phyloP scores from a whole-genome alignment of 2,329 filamentous ascomycete genomes.

The Trichoderma pleuroti region DNA sequence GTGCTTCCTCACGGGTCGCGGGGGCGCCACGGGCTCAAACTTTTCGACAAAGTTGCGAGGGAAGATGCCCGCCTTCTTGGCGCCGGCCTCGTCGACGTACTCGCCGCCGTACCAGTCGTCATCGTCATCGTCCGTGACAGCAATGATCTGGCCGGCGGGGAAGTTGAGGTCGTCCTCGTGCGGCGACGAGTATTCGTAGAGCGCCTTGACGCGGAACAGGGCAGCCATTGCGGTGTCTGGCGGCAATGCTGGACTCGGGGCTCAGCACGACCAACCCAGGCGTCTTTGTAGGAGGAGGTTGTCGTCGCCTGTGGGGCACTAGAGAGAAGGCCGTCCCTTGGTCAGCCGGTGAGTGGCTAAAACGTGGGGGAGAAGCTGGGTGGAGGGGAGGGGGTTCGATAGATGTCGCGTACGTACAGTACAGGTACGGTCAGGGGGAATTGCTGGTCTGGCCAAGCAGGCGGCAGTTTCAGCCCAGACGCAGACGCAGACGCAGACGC shows the following conservation, averaged over 20 bases:
- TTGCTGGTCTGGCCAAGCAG: neutral
- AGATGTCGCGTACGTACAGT: slow-evolving; percentile 4
- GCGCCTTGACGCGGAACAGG: slow-evolving; percentile 89
- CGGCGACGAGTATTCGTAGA: slow-evolving; percentile 89
- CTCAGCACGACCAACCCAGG: slow-evolving; percentile 13
- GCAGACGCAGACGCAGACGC: neutral
- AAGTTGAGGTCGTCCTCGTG: slow-evolving; percentile 97
- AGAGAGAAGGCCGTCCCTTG: slow-evolving; percentile 13
- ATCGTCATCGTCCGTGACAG: slow-evolving; percentile 88
- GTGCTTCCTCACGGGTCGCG: slow-evolving; percentile 73
- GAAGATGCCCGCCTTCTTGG: slow-evolving; percentile 80
- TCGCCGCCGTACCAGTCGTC: slow-evolving; percentile 91
- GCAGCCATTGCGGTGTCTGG: slow-evolving; percentile 57
- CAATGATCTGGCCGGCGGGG: slow-evolving; percentile 80
- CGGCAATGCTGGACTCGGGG: slow-evolving; percentile 12
- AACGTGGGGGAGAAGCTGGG: slow-evolving; percentile 11
- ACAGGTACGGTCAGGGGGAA: neutral
- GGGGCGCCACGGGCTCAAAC: slow-evolving; percentile 86
- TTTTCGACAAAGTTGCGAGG: slow-evolving; percentile 96
- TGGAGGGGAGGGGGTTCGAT: slow-evolving; percentile 16
- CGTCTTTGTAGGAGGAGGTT: slow-evolving; percentile 20
- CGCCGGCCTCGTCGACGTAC: slow-evolving; percentile 73
- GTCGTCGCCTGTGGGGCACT: slow-evolving; percentile 18
- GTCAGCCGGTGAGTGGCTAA: slow-evolving; percentile 19
- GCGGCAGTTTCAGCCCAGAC: slow-evolving; percentile 14